Base-by-base conservation (phyloP, 495 filamentous ascomycete species). In the Sordaria brevicollis region DNA sequence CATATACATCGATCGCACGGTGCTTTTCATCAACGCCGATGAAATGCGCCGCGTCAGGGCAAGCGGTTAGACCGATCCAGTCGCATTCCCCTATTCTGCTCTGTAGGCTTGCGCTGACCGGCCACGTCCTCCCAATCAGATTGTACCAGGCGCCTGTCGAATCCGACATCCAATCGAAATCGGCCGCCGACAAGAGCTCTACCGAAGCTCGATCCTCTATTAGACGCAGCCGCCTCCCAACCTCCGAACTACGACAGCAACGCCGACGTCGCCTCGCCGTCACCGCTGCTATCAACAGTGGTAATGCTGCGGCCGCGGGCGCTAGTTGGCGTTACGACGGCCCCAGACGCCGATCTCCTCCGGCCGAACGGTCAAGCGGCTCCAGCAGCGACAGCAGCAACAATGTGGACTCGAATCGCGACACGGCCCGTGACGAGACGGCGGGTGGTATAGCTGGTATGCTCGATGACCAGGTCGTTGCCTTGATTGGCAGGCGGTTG, bases 141-240 rank as follows among this genome's bases (percentile, higher is more conserved):
- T 76, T 86, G 67, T 87, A 85, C 74, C 79, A 84, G 69, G 78
- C 84, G 67, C 86, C 85, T 17, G 77, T 84, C 70, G 88, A 88
- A 74, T 81, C 85, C 71, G 87, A 88, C 74, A 79, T 84, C 71
- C 79, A 83, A 65, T 74, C 80, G 70, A 89, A 89, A 70, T 81
- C 83, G 49, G 84, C 89, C 66, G 65, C 76, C 31, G 81, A 84
- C 68, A 77, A 78, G 71, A 73, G 72, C 35, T 54, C 89, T 62
- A 86, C 89, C 49, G 82, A 83, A 69, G 81, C 87, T 72, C 90
- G 93, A 74, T 94, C 92, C 31, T 76, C 89, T 7, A 96, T 96
- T 72, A 88, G 92, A 69, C 87, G 89, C 36, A 36, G 54, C 21
- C 69, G 71, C 74, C 13, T 69, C 25, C 70, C 65, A 8, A 65